Percentiles rank a stretch among this genome's conserved stretches.
phyloP scores from a whole-genome alignment of 176 grass and related monocot genomes.

The Echinochloa phyllopogon region DNA sequence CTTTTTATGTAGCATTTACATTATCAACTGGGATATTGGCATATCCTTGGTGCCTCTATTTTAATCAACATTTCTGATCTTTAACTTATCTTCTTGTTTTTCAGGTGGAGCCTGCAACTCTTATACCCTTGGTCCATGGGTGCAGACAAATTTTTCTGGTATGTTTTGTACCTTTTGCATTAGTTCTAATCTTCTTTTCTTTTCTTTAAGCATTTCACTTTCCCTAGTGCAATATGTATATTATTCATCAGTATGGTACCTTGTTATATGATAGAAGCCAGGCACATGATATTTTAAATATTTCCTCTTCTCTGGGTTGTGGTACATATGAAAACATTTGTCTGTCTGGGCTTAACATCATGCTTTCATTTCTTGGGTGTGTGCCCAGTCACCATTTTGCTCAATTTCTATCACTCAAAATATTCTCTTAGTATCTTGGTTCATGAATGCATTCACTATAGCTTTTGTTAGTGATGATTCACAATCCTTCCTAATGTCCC shows the following conservation, averaged over 20 bases:
- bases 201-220: background rate
- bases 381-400: background rate
- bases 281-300: conserved; percentile 11
- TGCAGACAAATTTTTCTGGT: conserved; percentile 99
- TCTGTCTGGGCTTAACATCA: conserved; percentile 12
- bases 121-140: conserved; percentile 86
- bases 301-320: background rate
- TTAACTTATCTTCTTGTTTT: conserved; percentile 36
- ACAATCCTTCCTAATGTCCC: background rate
- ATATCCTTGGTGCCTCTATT: conserved; percentile 39
- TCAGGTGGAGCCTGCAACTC: conserved; percentile 91
- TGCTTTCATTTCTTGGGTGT: conserved; percentile 17
- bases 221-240: conserved; percentile 6
- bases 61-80: conserved; percentile 36
- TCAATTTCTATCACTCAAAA: background rate
- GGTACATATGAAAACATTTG: conserved; percentile 11
- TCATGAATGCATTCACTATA: background rate
- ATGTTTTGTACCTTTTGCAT: conserved; percentile 39
- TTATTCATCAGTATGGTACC: conserved; percentile 16
- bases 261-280: conserved; percentile 28
- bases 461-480: background rate
- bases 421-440: background rate
- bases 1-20: conserved; percentile 32
- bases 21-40: conserved; percentile 21
- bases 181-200: conserved; percentile 18